phyloP scores from a whole-genome alignment of 179 eudicot genomes.

The Nepenthes alata region DNA sequence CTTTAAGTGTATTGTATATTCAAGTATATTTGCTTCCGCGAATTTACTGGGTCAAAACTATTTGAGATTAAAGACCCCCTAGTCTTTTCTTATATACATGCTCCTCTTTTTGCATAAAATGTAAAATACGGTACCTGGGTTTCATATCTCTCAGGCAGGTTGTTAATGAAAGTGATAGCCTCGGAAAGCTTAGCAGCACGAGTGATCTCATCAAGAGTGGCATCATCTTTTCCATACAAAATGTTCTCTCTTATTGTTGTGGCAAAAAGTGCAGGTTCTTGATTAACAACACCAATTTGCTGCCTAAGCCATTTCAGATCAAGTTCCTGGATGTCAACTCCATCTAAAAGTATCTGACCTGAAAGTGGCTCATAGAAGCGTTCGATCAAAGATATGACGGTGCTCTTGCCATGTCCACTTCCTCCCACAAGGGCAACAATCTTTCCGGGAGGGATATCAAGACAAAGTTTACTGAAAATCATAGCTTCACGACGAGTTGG shows the following conservation, averaged over 20 bases:
- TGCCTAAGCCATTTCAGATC: slow-evolving; percentile 80
- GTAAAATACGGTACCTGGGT: slow-evolving; percentile 52
- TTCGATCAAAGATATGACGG: slow-evolving; percentile 83
- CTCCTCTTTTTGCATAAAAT: too few relatives aligned
- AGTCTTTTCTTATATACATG: too few relatives aligned
- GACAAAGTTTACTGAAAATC: slow-evolving; percentile 50
- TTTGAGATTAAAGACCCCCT: too few relatives aligned
- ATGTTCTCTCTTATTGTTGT: slow-evolving; percentile 87
- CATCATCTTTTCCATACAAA: slow-evolving; percentile 83
- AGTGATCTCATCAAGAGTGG: slow-evolving; percentile 67
- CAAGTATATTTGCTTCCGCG: too few relatives aligned
- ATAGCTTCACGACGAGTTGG: slow-evolving; percentile 87
- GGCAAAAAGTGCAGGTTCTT: slow-evolving; percentile 96
- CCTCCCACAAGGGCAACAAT: slow-evolving; percentile 93
- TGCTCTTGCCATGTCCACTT: slow-evolving; percentile 96
- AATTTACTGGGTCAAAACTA: too few relatives aligned
- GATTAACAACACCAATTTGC: slow-evolving; percentile 88
- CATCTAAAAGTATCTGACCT: slow-evolving; percentile 68
- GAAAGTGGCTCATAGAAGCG: slow-evolving; percentile 88
- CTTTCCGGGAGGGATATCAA: slow-evolving; percentile 80
- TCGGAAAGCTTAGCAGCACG: slow-evolving; percentile 92
- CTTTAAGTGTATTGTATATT: too few relatives aligned
- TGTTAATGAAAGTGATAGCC: slow-evolving; percentile 72
- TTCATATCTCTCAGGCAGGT: slow-evolving; percentile 84
- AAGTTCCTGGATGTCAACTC: slow-evolving; percentile 51